Percentiles rank a stretch among this genome's conserved stretches.
Evolutionary conservation across 78 protist species (phyloP).

Genomic region (slime mould (Dictyostelium discoideum)): DNA sequence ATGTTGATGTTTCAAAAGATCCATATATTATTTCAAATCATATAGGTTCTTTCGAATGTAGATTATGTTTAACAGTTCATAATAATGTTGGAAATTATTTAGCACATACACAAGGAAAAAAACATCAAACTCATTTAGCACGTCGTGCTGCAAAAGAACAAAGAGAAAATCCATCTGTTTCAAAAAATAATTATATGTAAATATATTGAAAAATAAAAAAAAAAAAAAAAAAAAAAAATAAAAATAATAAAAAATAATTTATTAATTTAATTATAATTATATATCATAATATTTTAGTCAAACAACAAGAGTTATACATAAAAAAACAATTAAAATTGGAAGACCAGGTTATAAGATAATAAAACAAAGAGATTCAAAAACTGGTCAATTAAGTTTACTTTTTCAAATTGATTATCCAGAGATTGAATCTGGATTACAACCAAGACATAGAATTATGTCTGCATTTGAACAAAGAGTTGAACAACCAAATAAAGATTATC

Average conservation of each 20-base stretch:
- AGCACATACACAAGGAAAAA: conserved; percentile 95
- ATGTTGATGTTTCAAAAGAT: conserved; percentile 94
- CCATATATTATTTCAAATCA: conserved; percentile 86
- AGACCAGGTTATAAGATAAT: conserved; percentile 95
- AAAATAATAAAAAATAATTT: no score
- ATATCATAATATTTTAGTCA: neutral
- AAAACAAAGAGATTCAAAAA: conserved; percentile 76
- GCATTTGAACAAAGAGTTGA: conserved; percentile 98
- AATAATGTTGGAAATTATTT: conserved; percentile 97
- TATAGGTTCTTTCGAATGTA: conserved; percentile 96
- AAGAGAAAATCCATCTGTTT: conserved; percentile 25
- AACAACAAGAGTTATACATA: neutral
- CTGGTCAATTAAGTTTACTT: conserved; percentile 68
- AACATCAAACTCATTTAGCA: conserved; percentile 96
- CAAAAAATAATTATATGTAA: neutral
- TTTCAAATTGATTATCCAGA: conserved; percentile 97
- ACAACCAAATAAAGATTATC: conserved; percentile 84
- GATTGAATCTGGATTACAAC: conserved; percentile 94
- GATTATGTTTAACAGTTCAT: conserved; percentile 98
- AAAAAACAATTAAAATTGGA: conserved; percentile 93
- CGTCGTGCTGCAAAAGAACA: conserved; percentile 84
- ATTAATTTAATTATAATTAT: no score
- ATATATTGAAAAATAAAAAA: no score
- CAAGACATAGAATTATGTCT: conserved; percentile 97
- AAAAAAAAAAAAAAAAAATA: no score